Base-by-base conservation (phyloP, 345 rosid genomes). In the Gossypium mustelinum region DNA sequence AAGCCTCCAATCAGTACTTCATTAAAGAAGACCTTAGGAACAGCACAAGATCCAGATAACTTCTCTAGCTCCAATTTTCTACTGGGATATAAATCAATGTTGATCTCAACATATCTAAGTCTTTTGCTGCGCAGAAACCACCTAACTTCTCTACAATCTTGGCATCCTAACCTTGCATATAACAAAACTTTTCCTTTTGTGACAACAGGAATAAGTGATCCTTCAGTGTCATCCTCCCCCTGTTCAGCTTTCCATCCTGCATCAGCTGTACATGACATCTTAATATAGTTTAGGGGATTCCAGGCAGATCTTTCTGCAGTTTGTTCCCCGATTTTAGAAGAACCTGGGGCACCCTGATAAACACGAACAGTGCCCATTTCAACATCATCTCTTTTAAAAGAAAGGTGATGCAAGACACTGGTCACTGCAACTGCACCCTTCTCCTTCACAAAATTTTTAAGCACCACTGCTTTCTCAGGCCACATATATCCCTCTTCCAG, bases 1-100 rank as follows among this genome's bases (percentile, higher is more conserved):
- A 89, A 80, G 75, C 89, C 87, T 75, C 97, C 94, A 68, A 94
- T 83, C 48, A 88, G 82, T 63, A 81, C 55, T 80, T 88, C 91
- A 78, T 94, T 94, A 72, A 92, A 94, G 62, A 92, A 85, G 18
- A 89, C 85, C 81, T 79, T 89, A 29, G 96, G 98, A 83, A 89
- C 94, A 76, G 74, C 71, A 76, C 86, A 81, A 77, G 97, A 86
- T 22, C 92, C 92, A 16, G 86, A 59, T 65, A 90, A 80, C 71
- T 79, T 89, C 81, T 90, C 97, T 14, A 92, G 79, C 83, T 94
- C 96, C 43, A 72, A 60, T 84, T 82, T 92, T 84, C 98, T 90
- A 72, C 88, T 59, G 1, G 93, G 93, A 57, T 88, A 94, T 44
- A 92, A 78, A 77, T 94, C 97, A 67, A 92, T 81, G 81, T 90